phyloP scores from a whole-genome alignment of 2,329 filamentous ascomycete species.

The Diaporthe sp. region DNA sequence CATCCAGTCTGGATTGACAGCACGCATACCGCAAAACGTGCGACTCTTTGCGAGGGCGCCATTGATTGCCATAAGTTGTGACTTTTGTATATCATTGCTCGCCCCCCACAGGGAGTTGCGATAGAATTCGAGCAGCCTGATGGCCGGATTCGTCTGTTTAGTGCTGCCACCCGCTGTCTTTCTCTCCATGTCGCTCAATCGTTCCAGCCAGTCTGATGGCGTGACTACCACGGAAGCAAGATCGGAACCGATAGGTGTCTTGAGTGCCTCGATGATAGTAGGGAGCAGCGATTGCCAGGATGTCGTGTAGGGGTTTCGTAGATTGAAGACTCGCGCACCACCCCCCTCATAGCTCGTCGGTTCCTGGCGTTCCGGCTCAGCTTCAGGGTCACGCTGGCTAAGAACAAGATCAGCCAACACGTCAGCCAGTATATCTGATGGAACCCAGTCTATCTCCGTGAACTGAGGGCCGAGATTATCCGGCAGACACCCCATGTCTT shows the following conservation, averaged over 20 bases:
- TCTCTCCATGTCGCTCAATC: constrained; percentile 1
- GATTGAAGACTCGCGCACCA: constrained; percentile 45
- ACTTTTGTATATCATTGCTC: constrained; percentile 7
- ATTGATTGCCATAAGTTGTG: constrained; percentile 17
- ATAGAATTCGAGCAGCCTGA: constrained; percentile 51
- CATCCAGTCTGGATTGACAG: constrained; percentile 51
- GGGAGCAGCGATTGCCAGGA: constrained; percentile 46
- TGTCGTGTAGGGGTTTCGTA: constrained; percentile 47
- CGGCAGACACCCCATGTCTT: constrained; percentile 9
- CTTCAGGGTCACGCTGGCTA: background rate
- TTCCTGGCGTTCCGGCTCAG: background rate
- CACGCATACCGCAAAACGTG: constrained; percentile 46
- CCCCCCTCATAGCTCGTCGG: background rate
- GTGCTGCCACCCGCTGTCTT: constrained; percentile 34
- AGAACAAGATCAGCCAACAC: background rate
- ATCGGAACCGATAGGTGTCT: background rate
- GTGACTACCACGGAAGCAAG: constrained; percentile 1
- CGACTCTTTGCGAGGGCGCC: constrained; percentile 42
- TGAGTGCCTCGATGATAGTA: constrained; percentile 41
- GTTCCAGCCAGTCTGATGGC: constrained; percentile 41
- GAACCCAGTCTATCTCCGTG: constrained; percentile 23
- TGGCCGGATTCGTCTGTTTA: constrained; percentile 46
- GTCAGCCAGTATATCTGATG: constrained; percentile 23
- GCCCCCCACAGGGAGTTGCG: constrained; percentile 40
- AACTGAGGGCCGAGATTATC: constrained; percentile 6